These are phyloP conservation scores for Ochetophila trinervis DNA, from an alignment of 306 rosid species.

Conservation along the genomic window DNA sequence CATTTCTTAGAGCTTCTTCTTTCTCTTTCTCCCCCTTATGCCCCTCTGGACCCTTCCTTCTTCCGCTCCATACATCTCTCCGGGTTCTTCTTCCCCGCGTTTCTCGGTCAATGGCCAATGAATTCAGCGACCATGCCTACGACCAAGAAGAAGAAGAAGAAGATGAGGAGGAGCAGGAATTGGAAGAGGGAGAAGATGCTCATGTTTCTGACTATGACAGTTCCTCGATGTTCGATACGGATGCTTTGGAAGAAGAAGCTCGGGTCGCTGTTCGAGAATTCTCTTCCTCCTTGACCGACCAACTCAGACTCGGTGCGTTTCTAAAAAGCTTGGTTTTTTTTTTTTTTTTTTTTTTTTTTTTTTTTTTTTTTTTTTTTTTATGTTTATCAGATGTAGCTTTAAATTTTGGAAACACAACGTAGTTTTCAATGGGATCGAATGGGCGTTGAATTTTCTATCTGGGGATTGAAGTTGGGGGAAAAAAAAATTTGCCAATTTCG, in stretches of 20 bases:
- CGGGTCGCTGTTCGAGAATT: constrained; percentile 52
- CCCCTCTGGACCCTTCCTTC: constrained; percentile 7
- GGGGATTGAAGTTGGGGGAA: too few relatives aligned
- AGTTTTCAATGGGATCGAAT: background rate
- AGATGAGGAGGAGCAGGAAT: constrained; percentile 21
- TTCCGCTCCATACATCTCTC: constrained; percentile 1
- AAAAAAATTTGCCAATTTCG: background rate
- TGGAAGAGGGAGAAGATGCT: constrained; percentile 19
- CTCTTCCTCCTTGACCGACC: constrained; percentile 51
- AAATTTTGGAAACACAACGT: background rate
- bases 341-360: background rate
- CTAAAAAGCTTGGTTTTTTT: background rate
- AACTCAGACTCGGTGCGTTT: constrained; percentile 47
- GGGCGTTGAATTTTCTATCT: background rate
- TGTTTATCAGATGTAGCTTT: too few relatives aligned
- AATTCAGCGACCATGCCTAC: background rate
- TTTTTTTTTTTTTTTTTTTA: background rate
- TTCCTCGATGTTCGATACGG: constrained; percentile 37
- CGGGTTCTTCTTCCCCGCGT: constrained; percentile 30
- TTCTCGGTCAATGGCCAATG: constrained; percentile 23
- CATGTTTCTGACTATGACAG: constrained; percentile 34
- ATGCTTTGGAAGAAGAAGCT: constrained; percentile 67
- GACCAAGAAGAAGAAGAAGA: constrained; percentile 15
- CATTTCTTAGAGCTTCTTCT: constrained; percentile 5
- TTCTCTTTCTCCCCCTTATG: constrained; percentile 5